A percentile compares a stretch with the other conserved stretches of the same genome.
These are phyloP conservation scores for Tolypocladium inflatum DNA, from an alignment of 2,329 filamentous ascomycete species.

Conservation along the genomic window DNA sequence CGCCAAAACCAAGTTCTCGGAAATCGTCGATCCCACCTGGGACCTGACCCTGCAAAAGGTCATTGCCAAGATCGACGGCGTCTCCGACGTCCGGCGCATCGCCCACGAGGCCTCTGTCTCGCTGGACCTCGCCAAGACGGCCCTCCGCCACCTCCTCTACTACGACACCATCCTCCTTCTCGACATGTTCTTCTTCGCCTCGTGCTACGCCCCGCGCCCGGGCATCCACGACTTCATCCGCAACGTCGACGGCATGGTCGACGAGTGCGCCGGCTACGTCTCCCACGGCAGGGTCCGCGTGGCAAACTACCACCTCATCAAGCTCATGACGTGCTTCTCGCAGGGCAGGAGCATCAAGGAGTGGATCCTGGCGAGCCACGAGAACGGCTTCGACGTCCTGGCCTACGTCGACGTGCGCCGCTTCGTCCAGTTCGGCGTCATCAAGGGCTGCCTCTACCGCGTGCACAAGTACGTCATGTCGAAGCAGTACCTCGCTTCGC, in stretches of 20 bases:
- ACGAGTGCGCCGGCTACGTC: constrained; percentile 83
- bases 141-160: constrained; percentile 81
- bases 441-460: constrained; percentile 88
- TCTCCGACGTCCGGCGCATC: constrained; percentile 82
- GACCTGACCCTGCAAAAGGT: constrained; percentile 72
- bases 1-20: constrained; percentile 53
- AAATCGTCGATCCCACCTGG: constrained; percentile 59
- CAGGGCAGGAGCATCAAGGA: constrained; percentile 78
- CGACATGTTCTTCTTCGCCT: constrained; percentile 90
- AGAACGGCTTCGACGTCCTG: constrained; percentile 55
- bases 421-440: constrained; percentile 90
- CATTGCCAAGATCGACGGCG: constrained; percentile 79
- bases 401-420: constrained; percentile 77
- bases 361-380: constrained; percentile 71
- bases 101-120: constrained; percentile 79
- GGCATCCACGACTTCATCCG: constrained; percentile 72
- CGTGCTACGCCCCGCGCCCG: constrained; percentile 75
- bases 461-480: constrained; percentile 84
- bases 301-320: constrained; percentile 59
- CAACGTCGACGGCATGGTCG: constrained; percentile 64
- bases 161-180: constrained; percentile 86
- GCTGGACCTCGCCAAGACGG: constrained; percentile 74
- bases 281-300: constrained; percentile 38
- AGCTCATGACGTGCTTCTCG: constrained; percentile 76
- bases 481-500: constrained; percentile 47